Evolutionary conservation across 2,329 filamentous ascomycete genomes (phyloP).

Genomic region (Clonostachys byssicola): DNA sequence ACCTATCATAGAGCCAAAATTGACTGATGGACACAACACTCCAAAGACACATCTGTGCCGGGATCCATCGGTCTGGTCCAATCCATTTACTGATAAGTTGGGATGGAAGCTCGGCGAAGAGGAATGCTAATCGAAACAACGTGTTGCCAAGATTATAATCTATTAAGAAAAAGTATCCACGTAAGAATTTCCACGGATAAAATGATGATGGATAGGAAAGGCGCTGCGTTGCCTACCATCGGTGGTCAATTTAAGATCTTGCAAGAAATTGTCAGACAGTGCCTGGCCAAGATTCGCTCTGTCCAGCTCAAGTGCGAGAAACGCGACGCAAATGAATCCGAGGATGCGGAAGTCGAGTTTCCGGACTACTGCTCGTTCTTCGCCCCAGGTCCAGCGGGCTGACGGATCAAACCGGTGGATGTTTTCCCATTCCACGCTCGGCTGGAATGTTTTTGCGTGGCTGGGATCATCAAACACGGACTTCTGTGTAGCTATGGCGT

Average conservation of each 20-base stretch:
- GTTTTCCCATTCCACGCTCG: conserved; percentile 23
- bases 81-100: conserved; percentile 56
- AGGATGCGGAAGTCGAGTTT: conserved; percentile 14
- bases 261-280: conserved; percentile 40
- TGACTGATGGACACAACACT: conserved; percentile 38
- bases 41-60: conserved; percentile 52
- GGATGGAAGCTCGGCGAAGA: conserved; percentile 44
- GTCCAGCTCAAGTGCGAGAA: conserved; percentile 40
- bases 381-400: conserved; percentile 27
- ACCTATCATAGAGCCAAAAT: conserved; percentile 21
- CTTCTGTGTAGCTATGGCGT: conserved; percentile 25
- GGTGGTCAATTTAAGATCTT: conserved; percentile 34
- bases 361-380: conserved; percentile 20
- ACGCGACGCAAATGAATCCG: conserved; percentile 22
- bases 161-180: not conserved
- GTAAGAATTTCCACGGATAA: not conserved
- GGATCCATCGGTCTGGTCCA: conserved; percentile 57
- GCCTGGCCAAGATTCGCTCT: conserved; percentile 41
- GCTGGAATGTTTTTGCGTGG: conserved; percentile 25
- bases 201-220: not conserved
- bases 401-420: conserved; percentile 27
- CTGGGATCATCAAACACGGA: conserved; percentile 39
- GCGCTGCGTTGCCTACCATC: conserved; percentile 14
- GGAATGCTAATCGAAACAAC: conserved; percentile 21
- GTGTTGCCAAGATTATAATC: conserved; percentile 26